Conservation (phyloP, 108 stramenopile genomes). For the Skeletonema costatum region DNA sequence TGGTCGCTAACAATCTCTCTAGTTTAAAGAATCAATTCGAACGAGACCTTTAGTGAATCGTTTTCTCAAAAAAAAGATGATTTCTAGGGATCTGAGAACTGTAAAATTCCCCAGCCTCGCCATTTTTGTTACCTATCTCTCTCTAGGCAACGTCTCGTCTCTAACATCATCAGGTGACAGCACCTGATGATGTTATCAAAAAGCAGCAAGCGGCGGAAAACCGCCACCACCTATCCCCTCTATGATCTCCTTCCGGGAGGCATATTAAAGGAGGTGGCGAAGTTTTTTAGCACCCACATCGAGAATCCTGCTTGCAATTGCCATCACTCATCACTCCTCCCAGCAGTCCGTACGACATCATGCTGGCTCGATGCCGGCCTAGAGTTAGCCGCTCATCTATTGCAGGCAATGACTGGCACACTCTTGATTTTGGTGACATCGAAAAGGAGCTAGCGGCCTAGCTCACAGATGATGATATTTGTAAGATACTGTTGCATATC, state of each 20-base stretch:
- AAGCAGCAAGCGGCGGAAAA: neutral
- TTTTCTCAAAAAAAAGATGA: too few relatives aligned
- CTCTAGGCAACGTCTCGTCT: too few relatives aligned
- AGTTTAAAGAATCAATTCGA: too few relatives aligned
- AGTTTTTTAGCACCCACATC: neutral
- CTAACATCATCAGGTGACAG: too few relatives aligned
- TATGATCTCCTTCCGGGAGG: neutral
- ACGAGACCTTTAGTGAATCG: too few relatives aligned
- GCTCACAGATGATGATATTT: slow-evolving; percentile 19
- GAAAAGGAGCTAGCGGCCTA: slow-evolving; percentile 5
- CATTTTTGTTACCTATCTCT: too few relatives aligned
- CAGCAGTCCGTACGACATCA: neutral
- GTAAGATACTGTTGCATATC: neutral
- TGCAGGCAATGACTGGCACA: slow-evolving; percentile 1
- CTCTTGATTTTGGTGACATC: slow-evolving; percentile 13
- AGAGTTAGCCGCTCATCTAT: neutral
- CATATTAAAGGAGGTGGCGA: neutral
- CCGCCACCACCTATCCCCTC: neutral
- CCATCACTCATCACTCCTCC: neutral
- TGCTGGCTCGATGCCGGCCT: neutral
- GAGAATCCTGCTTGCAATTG: neutral
- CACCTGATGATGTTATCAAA: too few relatives aligned
- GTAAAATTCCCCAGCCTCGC: too few relatives aligned
- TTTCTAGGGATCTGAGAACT: too few relatives aligned
- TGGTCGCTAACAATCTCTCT: too few relatives aligned